These are phyloP conservation scores for Cutaneotrichosporon daszewskae DNA, from an alignment of 1,284 basidiomycete species.

Conservation along the genomic window DNA sequence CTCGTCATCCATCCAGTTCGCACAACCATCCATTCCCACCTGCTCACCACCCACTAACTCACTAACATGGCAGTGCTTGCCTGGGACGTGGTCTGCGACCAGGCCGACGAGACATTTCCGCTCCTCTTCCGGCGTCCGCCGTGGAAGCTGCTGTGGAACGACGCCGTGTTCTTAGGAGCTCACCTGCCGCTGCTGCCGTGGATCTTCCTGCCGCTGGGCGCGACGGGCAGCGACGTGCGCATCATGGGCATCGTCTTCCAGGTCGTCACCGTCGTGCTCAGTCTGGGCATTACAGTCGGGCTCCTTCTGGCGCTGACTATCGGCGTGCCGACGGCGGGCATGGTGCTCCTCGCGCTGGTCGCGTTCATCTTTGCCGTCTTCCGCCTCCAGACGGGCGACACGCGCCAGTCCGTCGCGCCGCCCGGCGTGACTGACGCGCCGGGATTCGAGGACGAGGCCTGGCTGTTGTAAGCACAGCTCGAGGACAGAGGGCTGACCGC, in stretches of 20 bases:
- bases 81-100: slow-evolving; percentile 10
- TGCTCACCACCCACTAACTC: too few species aligned
- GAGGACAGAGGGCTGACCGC: background rate
- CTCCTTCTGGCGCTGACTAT: slow-evolving; percentile 1
- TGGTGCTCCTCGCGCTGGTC: background rate
- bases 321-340: slow-evolving; percentile 11
- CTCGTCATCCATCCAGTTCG: too few species aligned
- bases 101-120: background rate
- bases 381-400: background rate
- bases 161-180: slow-evolving; percentile 12
- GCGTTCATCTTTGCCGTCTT: slow-evolving; percentile 9
- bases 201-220: slow-evolving; percentile 18
- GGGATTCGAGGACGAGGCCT: slow-evolving; percentile 19
- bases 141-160: slow-evolving; percentile 7
- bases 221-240: slow-evolving; percentile 11
- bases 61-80: too few species aligned
- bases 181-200: slow-evolving; percentile 11
- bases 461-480: slow-evolving; percentile 29
- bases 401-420: slow-evolving; percentile 6
- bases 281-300: slow-evolving; percentile 15
- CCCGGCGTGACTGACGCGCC: slow-evolving; percentile 1
- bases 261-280: slow-evolving; percentile 14
- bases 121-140: slow-evolving; percentile 6
- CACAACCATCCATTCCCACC: too few species aligned
- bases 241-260: slow-evolving; percentile 12